Evolutionary conservation across 2,329 filamentous ascomycete species (phyloP).

Genomic region (Coniochaeta ligniaria): DNA sequence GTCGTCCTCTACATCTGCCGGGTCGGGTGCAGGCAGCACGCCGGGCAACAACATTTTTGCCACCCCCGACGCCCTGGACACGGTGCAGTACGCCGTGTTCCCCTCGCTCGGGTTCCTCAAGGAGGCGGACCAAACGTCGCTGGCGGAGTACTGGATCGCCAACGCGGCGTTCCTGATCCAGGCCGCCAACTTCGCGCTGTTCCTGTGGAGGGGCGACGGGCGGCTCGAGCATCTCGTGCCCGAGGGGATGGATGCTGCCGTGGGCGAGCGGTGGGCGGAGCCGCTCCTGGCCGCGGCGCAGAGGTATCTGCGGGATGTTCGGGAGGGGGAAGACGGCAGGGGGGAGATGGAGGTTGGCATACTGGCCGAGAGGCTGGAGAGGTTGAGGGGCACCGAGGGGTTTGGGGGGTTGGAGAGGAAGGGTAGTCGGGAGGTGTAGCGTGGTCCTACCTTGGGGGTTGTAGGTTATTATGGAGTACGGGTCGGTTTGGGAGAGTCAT

Average conservation of each 20-base stretch:
- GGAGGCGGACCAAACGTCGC: conserved; percentile 29
- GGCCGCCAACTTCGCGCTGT: conserved; percentile 53
- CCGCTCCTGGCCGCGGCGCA: conserved; percentile 40
- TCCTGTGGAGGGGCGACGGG: conserved; percentile 39
- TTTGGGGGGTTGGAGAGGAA: conserved; percentile 5
- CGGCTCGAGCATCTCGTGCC: conserved; percentile 41
- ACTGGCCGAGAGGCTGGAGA: conserved; percentile 11
- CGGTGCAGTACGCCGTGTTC: conserved; percentile 55
- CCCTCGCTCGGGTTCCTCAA: conserved; percentile 41
- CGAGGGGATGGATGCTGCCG: conserved; percentile 46
- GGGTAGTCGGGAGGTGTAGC: neutral
- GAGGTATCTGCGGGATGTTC: conserved; percentile 4
- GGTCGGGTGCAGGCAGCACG: neutral
- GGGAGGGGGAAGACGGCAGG: conserved; percentile 1
- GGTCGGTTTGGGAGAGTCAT: too few relatives aligned
- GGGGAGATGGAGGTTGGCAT: conserved; percentile 12
- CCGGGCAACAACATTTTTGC: conserved; percentile 35
- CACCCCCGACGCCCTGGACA: conserved; percentile 47
- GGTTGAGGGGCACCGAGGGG: conserved; percentile 8
- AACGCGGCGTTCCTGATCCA: conserved; percentile 50
- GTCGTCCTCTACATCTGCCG: neutral
- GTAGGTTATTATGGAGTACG: neutral
- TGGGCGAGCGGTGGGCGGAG: conserved; percentile 51
- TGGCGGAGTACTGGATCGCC: conserved; percentile 44
- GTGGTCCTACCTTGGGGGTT: neutral